phyloP scores from a whole-genome alignment of 2,329 filamentous ascomycete species.

The Fusarium sp. region DNA sequence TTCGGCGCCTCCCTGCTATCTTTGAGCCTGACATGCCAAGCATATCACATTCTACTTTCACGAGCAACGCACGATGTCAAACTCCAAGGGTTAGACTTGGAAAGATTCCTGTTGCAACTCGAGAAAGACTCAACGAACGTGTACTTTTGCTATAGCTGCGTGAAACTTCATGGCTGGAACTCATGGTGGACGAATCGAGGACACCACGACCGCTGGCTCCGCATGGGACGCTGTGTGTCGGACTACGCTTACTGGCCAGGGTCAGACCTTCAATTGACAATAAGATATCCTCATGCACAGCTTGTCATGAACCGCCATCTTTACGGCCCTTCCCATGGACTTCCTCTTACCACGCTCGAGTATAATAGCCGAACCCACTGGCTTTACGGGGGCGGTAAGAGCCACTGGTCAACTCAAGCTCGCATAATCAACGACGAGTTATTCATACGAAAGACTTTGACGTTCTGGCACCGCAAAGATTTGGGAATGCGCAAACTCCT shows the following conservation, averaged over 20 bases:
- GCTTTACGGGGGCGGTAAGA: background rate
- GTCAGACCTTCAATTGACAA: fast-evolving
- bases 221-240: background rate
- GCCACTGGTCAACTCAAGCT: background rate
- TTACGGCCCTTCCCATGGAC: constrained; percentile 14
- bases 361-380: fast-evolving
- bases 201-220: background rate
- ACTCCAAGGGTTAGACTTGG: background rate
- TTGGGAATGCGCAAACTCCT: background rate
- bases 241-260: background rate
- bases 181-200: background rate
- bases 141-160: constrained; percentile 19
- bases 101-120: constrained; percentile 1
- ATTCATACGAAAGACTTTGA: background rate
- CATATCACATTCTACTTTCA: constrained; percentile 2
- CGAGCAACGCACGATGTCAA: background rate
- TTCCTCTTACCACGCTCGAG: background rate
- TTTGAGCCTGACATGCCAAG: constrained; percentile 15
- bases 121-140: constrained; percentile 6
- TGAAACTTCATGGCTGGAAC: constrained; percentile 8
- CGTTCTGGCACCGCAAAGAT: background rate
- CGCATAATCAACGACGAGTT: constrained; percentile 18
- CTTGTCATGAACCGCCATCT: constrained; percentile 28
- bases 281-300: background rate
- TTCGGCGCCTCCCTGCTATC: background rate